Base-by-base conservation (phyloP, 441 rosid genomes). In the Flueggea neowawraea region DNA sequence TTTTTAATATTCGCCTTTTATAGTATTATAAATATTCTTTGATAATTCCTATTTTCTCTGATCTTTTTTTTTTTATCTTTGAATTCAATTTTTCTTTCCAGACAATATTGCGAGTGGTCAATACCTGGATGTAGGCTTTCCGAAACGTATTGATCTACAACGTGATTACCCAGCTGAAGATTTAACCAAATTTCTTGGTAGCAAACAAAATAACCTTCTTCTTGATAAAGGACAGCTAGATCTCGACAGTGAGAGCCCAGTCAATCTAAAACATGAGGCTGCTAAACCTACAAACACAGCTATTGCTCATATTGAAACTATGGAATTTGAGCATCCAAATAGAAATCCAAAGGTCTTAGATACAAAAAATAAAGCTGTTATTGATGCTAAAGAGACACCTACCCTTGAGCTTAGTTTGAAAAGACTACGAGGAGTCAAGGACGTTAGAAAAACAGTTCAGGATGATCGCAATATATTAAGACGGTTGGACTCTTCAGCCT, bases 401-500 rank as follows among this genome's bases (percentile, higher is more conserved):
- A 54, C 79, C 33, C 52, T 71, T 62, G 85, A 80, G 31, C 75
- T 69, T 36, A 72, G 77, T 33, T 68, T 76, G 45, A 84, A 82
- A 64, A 78, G 90, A 73, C 64, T 57, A 55, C 73, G 84, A 76
- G 82, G 69, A 61, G 75, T 53, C n/a, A 66, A 69, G 47, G 82
- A 78, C 13, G 15, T 60, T 16, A 82, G 67, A 13, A 58, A 58
- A 13, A 48, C 58, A 31, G 62, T 62, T 55, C 73, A 54, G 22
- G 77, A 76, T 54, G 83, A 72, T 67, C 80, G 82, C 36, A 84
- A 78, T 75, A 76, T 80, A 62, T 61, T 84, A 51, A 78, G 81
- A 68, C 85, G 78, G 61, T 84, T 85, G 8, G 71, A 71, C 57
- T 70, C 69, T 12, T 84, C 90, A 50, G 90, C 90, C 52, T 85